Evolutionary conservation across 2,329 filamentous ascomycete species (phyloP), one percentile per base, ranked within the genome.

Genomic region (Aspergillus aculeatus): DNA sequence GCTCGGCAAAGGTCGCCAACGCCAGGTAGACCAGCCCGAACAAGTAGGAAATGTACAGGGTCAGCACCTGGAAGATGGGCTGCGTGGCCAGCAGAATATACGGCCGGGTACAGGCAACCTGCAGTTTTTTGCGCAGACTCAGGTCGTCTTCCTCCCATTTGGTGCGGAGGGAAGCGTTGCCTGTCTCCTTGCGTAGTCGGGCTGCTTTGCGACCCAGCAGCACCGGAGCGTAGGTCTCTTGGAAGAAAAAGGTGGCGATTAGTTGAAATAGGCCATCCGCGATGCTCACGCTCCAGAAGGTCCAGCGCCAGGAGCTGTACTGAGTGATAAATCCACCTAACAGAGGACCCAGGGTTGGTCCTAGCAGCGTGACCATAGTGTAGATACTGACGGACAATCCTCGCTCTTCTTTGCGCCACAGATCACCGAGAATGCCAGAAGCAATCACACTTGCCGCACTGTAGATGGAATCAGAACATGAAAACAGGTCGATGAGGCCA

Each of bases 231-330:
- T 89, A 90, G 2, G 87, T 89, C 69, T 90, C 88, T 57, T 81
- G 81, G 1, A 87, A 78, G 64, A 87, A 82, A 70, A 87, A 83
- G 54, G 90, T 71, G 4, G 88, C 88, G 5, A 82, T 75, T 10
- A 82, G 60, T 69, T 90, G 87, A 54, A 91, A 83, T 11, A 84
- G 60, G 1, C 80, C 87, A 58, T 86, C 85, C 29, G 78, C 78
- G 58, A 90, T 87, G 1, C 85, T 84, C 0, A 86, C 89, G 0
- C 84, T 80, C 74, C 83, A 90, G 76, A 91, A 92, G 9, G 85
- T 83, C 89, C 89, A 92, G 41, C 88, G 82, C 89, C 89, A 92
- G 1, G 82, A 86, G 7, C 82, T 84, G 78, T 83, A 61, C 66
- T 88, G 75, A 0, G 85, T 80, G 23, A 90, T 85, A 68, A 86